Evolutionary conservation across 129 eudicot genomes (phyloP).

Genomic region (Helichrysum umbraculigerum): DNA sequence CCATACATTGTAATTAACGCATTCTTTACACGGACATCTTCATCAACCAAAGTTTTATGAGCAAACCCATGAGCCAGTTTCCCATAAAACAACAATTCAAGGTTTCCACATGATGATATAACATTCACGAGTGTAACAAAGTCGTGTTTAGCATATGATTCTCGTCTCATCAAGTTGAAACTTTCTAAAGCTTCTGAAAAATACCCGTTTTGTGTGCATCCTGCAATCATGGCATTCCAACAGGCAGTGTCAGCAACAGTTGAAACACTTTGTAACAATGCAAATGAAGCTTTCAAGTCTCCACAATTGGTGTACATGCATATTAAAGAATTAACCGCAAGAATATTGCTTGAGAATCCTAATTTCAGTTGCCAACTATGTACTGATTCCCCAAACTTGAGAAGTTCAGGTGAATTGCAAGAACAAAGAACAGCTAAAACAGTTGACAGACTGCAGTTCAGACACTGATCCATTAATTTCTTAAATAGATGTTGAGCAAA

Average conservation of each 20-base stretch:
- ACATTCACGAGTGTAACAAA: constrained; percentile 49
- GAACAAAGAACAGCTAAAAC: constrained; percentile 51
- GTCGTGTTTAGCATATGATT: constrained; percentile 40
- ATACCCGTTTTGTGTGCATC: constrained; percentile 57
- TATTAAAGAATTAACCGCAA: constrained; percentile 50
- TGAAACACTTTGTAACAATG: constrained; percentile 35
- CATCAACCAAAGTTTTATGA: constrained; percentile 37
- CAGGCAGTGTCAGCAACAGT: constrained; percentile 45
- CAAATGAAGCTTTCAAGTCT: constrained; percentile 36
- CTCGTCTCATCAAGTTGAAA: constrained; percentile 50
- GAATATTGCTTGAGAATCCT: constrained; percentile 50
- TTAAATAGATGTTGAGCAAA: constrained; percentile 54
- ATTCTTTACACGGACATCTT: constrained; percentile 52
- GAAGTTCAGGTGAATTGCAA: constrained; percentile 51
- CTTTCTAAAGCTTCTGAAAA: constrained; percentile 49
- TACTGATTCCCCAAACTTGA: constrained; percentile 49
- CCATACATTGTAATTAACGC: constrained; percentile 70
- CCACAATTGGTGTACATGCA: constrained; percentile 67
- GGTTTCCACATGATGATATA: constrained; percentile 64
- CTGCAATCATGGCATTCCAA: constrained; percentile 61
- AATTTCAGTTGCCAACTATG: constrained; percentile 58
- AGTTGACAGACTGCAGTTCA: constrained; percentile 48
- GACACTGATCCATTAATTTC: constrained; percentile 33
- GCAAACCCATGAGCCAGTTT: constrained; percentile 53
- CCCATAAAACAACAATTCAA: constrained; percentile 43